A percentile compares a stretch with the other conserved stretches of the same genome.
These are phyloP conservation scores for Cardamine resedifolia DNA, from an alignment of 345 rosid species.

Conservation along the genomic window DNA sequence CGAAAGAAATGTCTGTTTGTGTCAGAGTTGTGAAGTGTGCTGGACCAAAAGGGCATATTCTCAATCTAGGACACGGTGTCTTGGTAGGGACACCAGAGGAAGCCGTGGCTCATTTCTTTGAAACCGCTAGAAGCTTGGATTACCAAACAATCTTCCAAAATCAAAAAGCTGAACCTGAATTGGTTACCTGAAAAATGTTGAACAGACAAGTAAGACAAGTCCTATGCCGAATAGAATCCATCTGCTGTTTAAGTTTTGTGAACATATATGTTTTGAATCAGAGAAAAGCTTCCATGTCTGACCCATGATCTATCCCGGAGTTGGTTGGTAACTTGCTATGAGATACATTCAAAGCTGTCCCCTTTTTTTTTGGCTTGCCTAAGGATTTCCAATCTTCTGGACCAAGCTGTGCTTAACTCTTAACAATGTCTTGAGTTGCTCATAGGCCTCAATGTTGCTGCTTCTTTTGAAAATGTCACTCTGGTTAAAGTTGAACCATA, in stretches of 20 bases:
- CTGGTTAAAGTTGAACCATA: background rate
- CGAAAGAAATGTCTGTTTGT: background rate
- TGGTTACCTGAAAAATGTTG: conserved; percentile 50
- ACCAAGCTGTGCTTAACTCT: conserved; percentile 1
- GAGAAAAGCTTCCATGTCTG: background rate
- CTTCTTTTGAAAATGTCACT: conserved; percentile 5
- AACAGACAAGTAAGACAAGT: conserved; percentile 19
- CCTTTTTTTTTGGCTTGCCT: background rate
- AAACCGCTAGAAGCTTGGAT: conserved; percentile 65
- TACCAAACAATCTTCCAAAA: conserved; percentile 46
- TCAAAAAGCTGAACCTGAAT: conserved; percentile 48
- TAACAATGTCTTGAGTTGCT: conserved; percentile 23
- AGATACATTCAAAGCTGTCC: conserved; percentile 14
- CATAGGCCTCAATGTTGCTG: conserved; percentile 7
- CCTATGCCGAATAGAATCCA: background rate
- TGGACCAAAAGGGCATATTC: conserved; percentile 83
- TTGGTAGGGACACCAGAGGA: conserved; percentile 94
- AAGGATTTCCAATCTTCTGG: background rate
- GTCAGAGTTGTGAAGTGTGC: conserved; percentile 82
- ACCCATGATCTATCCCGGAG: background rate
- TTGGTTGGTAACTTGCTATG: background rate
- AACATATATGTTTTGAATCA: background rate
- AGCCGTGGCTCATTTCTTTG: conserved; percentile 93
- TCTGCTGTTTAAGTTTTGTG: background rate
- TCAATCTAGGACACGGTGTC: conserved; percentile 88